phyloP scores from a whole-genome alignment of 495 filamentous ascomycete genomes.

The Glarea lozoyensis region DNA sequence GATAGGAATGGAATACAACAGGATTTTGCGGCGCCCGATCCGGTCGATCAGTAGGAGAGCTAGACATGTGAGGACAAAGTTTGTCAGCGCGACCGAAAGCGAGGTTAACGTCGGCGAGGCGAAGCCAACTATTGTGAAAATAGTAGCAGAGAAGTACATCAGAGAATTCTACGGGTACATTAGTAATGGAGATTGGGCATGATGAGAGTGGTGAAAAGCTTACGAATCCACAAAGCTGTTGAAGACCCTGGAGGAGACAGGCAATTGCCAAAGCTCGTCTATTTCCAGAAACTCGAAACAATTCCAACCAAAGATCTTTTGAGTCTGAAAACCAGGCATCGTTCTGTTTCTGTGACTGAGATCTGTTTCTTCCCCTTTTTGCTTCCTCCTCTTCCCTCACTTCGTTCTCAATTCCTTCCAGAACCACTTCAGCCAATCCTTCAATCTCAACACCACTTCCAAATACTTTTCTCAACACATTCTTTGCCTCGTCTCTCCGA shows the following conservation, averaged over 20 bases:
- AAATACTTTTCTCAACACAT: slow-evolving; percentile 56
- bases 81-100: slow-evolving; percentile 72
- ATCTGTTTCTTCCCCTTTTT: slow-evolving; percentile 24
- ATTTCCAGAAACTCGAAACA: slow-evolving; percentile 55
- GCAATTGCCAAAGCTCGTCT: slow-evolving; percentile 74
- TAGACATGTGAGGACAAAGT: slow-evolving; percentile 70
- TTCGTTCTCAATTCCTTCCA: slow-evolving; percentile 61
- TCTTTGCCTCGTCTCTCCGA: slow-evolving; percentile 45
- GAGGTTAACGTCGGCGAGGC: slow-evolving; percentile 72
- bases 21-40: slow-evolving; percentile 69
- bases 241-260: slow-evolving; percentile 76
- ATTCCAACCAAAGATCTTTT: slow-evolving; percentile 41
- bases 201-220: slow-evolving; percentile 20
- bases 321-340: slow-evolving; percentile 17
- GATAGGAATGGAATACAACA: slow-evolving; percentile 76
- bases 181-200: background rate
- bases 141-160: slow-evolving; percentile 93
- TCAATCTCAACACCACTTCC: slow-evolving; percentile 37
- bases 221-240: slow-evolving; percentile 85
- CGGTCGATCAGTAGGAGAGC: slow-evolving; percentile 74
- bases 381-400: slow-evolving; percentile 54
- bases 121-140: slow-evolving; percentile 76
- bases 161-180: slow-evolving; percentile 58
- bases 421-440: slow-evolving; percentile 41
- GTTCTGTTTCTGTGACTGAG: slow-evolving; percentile 14